These are phyloP conservation scores for Dioscorea dumetorum DNA, from an alignment of 106 monocot species.

Conservation along the genomic window DNA sequence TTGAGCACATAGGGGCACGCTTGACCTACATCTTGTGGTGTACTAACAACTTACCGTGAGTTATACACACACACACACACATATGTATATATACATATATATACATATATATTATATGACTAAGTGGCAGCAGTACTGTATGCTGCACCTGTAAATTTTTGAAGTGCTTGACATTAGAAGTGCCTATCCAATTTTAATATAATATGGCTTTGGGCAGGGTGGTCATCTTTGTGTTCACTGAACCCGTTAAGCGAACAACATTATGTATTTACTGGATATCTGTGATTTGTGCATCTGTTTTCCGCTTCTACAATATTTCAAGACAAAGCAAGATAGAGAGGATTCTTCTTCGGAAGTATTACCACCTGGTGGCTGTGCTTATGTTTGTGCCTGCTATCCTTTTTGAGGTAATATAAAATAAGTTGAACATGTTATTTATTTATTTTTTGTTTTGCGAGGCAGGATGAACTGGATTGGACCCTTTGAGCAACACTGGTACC, in stretches of 20 bases:
- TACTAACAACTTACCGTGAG: too few relatives aligned
- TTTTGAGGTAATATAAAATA: constrained; percentile 48
- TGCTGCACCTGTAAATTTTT: too few relatives aligned
- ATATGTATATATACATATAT: too few relatives aligned
- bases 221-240: constrained; percentile 60
- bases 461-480: too few relatives aligned
- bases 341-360: constrained; percentile 96
- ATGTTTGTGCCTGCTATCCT: constrained; percentile 89
- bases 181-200: not conserved
- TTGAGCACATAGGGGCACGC: too few relatives aligned
- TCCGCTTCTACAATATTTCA: constrained; percentile 85
- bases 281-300: constrained; percentile 67
- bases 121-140: too few relatives aligned
- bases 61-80: too few relatives aligned
- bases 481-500: not conserved
- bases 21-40: too few relatives aligned
- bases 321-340: constrained; percentile 87
- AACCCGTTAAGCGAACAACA: constrained; percentile 43
- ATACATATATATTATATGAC: too few relatives aligned
- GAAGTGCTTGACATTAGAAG: too few relatives aligned
- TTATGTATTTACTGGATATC: constrained; percentile 80
- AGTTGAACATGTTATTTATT: not conserved
- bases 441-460: too few relatives aligned
- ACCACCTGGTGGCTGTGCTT: constrained; percentile 90
- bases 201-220: constrained; percentile 52